phyloP scores from a whole-genome alignment of 164 flowering plant species.

The Nymphaea thermarum region DNA sequence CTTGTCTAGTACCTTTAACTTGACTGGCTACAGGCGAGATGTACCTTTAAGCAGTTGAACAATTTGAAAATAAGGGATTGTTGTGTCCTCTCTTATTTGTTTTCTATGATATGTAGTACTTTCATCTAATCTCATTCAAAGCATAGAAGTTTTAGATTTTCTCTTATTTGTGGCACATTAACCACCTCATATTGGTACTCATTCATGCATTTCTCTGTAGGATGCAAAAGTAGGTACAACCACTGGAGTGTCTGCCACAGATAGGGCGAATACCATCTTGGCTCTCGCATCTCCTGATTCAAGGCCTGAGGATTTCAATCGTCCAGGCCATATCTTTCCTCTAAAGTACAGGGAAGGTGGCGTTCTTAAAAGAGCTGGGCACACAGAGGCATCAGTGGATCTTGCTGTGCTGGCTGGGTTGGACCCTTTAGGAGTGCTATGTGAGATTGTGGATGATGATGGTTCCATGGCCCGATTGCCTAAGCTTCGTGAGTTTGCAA shows the following conservation, averaged over 20 bases:
- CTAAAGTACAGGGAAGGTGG: slow-evolving; percentile 90
- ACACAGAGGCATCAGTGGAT: slow-evolving; percentile 96
- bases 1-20: background rate
- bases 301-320: slow-evolving; percentile 79
- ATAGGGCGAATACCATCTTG: slow-evolving; percentile 70
- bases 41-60: too few relatives aligned
- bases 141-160: background rate
- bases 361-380: slow-evolving; percentile 95
- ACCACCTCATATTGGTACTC: background rate
- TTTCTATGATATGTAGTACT: background rate
- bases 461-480: slow-evolving; percentile 97
- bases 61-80: background rate
- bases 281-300: slow-evolving; percentile 80
- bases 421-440: slow-evolving; percentile 69
- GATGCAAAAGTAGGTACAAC: slow-evolving; percentile 94
- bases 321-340: slow-evolving; percentile 96
- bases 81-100: too few relatives aligned
- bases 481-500: slow-evolving; percentile 67
- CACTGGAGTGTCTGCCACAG: slow-evolving; percentile 92
- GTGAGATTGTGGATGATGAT: slow-evolving; percentile 98
- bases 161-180: background rate
- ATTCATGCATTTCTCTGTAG: slow-evolving; percentile 16
- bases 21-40: background rate
- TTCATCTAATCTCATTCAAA: background rate
- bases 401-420: slow-evolving; percentile 81